Evolutionary conservation across 2,329 filamentous ascomycete genomes (phyloP), one percentile per base, ranked within the genome.

Genomic region (Phialophora expanda): DNA sequence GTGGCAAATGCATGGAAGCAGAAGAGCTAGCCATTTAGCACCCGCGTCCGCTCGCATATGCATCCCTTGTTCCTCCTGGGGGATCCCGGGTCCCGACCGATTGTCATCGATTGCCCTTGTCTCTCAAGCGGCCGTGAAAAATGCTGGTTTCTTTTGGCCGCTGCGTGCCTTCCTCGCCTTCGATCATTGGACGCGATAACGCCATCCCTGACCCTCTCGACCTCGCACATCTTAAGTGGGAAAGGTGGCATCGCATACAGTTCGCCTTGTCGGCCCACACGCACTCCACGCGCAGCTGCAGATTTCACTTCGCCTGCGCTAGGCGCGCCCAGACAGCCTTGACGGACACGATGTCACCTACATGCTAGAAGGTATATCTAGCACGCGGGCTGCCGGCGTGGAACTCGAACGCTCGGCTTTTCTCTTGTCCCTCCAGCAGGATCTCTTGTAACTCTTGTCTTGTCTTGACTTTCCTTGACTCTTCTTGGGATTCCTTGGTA

Each of bases 291-390:
- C 48, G 46, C 28, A 34, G 28, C 51, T 61, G 50, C 32, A 30
- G 26, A 38, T 38, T 53, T 53, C 58, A 61, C 28, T n/a, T 34
- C 17, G 46, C 46, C 58, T 54, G 20, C 56, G 38, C 56, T 46
- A 51, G 46, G 6, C 4, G 17, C 24, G 56, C 56, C 56, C 41
- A 59, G 56, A 51, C 44, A 22, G 28, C 46, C 32, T 20, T n/a
- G 32, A 51, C 11, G 20, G 28, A 61, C 48, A 46, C 58, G 48
- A 61, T 61, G 58, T 61, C 26, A 61, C 58, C 58, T 61, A 38
- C 20, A 28, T 55, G 44, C 11, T 17, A 20, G 55, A 62, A 57
- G 55, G 60, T 69, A 69, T 69, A 69, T 66, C 57, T 66, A 69
- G 64, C 26, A 65, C 56, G 38, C 22, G 54, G 48, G 30, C 34